These are phyloP conservation scores for Fusarium buharicum DNA, from an alignment of 2,329 filamentous ascomycete genomes.

Conservation along the genomic window DNA sequence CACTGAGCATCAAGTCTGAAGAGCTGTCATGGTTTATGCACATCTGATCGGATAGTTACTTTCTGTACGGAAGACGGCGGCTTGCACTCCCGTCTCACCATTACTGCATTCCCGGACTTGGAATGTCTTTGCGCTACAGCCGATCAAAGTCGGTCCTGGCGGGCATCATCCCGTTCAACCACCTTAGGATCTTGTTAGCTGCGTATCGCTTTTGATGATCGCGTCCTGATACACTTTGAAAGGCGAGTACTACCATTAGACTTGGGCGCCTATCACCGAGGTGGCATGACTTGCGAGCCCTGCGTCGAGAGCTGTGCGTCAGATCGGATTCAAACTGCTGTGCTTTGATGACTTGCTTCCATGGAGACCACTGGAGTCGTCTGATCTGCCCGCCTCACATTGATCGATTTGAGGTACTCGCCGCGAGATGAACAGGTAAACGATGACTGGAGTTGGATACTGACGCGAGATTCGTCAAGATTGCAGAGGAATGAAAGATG, in stretches of 20 bases:
- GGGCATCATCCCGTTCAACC: conserved; percentile 15
- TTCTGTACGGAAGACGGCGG: conserved; percentile 17
- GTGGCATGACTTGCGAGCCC: conserved; percentile 47
- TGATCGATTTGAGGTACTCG: conserved; percentile 33
- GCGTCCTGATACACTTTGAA: conserved; percentile 12
- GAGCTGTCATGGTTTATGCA: conserved; percentile 36
- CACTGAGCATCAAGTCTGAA: conserved; percentile 10
- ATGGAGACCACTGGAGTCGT: conserved; percentile 11
- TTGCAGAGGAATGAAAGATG: conserved; percentile 17
- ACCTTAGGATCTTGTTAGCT: conserved; percentile 26
- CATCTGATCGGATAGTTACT: conserved; percentile 36
- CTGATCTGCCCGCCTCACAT: conserved; percentile 31
- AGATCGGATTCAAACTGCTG: conserved; percentile 25
- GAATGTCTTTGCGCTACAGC: conserved; percentile 20
- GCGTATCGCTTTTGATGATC: conserved; percentile 23
- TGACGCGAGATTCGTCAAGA: conserved; percentile 37
- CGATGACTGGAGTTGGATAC: conserved; percentile 22
- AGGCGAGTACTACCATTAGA: conserved; percentile 6
- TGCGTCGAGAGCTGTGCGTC: conserved; percentile 44
- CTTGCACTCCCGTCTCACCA: conserved; percentile 26
- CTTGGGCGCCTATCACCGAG: conserved; percentile 1
- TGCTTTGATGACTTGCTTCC: conserved; percentile 32
- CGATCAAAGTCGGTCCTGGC: conserved; percentile 32
- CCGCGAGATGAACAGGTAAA: conserved; percentile 31
- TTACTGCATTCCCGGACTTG: conserved; percentile 24